Conservation (phyloP, 352 stramenopile species). For the Phytophthora tubulina region DNA sequence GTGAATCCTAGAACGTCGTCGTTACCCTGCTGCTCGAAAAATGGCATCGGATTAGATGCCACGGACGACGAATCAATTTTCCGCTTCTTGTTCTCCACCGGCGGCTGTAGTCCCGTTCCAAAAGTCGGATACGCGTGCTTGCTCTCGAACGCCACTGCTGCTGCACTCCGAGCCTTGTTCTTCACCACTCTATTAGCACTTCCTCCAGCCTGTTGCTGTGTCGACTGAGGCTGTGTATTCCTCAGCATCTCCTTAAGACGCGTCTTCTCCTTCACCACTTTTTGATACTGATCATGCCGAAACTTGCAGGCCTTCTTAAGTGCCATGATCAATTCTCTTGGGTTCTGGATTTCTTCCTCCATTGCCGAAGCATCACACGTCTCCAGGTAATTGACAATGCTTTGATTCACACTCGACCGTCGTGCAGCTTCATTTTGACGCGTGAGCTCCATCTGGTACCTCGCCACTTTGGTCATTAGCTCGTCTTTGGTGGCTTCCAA, state of each 20-base stretch:
- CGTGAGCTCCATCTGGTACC: constrained; percentile 81
- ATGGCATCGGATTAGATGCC: constrained; percentile 18
- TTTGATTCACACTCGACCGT: constrained; percentile 71
- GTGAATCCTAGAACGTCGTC: constrained; percentile 34
- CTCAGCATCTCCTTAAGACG: constrained; percentile 77
- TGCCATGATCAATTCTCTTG: constrained; percentile 74
- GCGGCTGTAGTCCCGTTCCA: constrained; percentile 33
- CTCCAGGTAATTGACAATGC: constrained; percentile 78
- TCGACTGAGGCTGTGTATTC: constrained; percentile 36
- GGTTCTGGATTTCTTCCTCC: constrained; percentile 84
- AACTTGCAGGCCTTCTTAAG: constrained; percentile 88
- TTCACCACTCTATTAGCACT: constrained; percentile 32
- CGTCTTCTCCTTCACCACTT: constrained; percentile 82
- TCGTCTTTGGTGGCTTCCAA: constrained; percentile 66
- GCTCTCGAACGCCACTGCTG: constrained; percentile 27
- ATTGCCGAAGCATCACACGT: constrained; percentile 72
- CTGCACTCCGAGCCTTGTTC: constrained; percentile 35
- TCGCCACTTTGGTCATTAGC: constrained; percentile 73
- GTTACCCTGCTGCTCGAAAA: constrained; percentile 21
- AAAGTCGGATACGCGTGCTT: constrained; percentile 37
- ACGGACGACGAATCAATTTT: constrained; percentile 46
- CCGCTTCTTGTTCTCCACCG: constrained; percentile 70
- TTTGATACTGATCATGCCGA: constrained; percentile 85
- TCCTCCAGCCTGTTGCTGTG: constrained; percentile 17
- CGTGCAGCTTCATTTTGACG: constrained; percentile 64